phyloP scores from a whole-genome alignment of 2,329 filamentous ascomycete genomes.

The Chaetomium sp. region DNA sequence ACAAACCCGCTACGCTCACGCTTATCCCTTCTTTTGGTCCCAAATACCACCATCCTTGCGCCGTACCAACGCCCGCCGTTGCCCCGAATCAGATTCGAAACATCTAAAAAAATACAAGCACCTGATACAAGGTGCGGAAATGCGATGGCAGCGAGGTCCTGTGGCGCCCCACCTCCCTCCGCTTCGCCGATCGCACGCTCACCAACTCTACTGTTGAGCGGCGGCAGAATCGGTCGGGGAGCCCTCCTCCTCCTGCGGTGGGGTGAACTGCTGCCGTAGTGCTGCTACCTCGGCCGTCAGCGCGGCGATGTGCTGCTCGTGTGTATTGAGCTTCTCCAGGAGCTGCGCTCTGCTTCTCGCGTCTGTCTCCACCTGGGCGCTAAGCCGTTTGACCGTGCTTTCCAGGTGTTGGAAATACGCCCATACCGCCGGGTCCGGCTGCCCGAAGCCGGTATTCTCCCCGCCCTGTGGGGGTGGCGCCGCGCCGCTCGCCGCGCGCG shows the following conservation, averaged over 20 bases:
- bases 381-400: conserved; percentile 45
- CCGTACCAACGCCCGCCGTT: conserved; percentile 9
- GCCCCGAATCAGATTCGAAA: not conserved
- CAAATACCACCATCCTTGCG: conserved; percentile 1
- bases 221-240: conserved; percentile 13
- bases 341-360: conserved; percentile 31
- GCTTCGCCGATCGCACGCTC: not conserved
- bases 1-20: not conserved
- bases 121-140: not conserved
- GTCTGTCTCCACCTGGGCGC: conserved; percentile 27
- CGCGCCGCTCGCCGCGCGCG: conserved; percentile 46
- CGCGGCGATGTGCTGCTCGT: conserved; percentile 33
- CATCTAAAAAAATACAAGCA: conserved; percentile 4
- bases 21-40: conserved; percentile 6
- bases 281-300: conserved; percentile 31
- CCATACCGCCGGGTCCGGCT: conserved; percentile 67
- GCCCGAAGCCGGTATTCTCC: conserved; percentile 67
- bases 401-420: conserved; percentile 72
- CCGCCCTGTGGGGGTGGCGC: conserved; percentile 37
- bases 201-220: conserved; percentile 19
- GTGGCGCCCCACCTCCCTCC: not conserved
- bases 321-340: conserved; percentile 31
- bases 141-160: not conserved
- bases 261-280: conserved; percentile 30
- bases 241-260: conserved; percentile 7